These are phyloP conservation scores for Cladosporium sp. DNA, from an alignment of 2,329 filamentous ascomycete genomes.

Conservation along the genomic window DNA sequence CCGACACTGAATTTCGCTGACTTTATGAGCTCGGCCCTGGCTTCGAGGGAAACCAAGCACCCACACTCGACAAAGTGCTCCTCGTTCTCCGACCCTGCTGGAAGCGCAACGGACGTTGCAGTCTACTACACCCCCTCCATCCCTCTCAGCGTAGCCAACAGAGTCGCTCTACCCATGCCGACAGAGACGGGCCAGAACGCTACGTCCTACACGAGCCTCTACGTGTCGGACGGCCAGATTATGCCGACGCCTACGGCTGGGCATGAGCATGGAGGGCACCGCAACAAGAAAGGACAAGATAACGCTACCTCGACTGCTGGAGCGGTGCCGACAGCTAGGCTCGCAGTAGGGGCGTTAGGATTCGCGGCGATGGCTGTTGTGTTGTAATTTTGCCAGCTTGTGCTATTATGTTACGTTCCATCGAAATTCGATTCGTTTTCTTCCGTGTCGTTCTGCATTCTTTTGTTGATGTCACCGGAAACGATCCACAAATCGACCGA, in stretches of 20 bases:
- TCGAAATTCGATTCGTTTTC: no score
- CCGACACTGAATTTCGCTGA: constrained; percentile 20
- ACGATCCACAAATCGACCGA: no score
- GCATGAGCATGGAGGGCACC: not conserved
- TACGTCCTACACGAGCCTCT: constrained; percentile 2
- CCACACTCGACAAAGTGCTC: constrained; percentile 12
- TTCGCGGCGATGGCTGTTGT: not conserved
- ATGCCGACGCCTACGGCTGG: constrained; percentile 11
- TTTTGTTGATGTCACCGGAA: no score
- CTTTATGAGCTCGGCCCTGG: not conserved
- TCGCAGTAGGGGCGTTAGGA: not conserved
- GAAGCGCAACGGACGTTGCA: constrained; percentile 23
- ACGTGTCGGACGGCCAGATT: constrained; percentile 15
- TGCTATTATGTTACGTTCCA: no score
- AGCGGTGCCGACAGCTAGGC: not conserved
- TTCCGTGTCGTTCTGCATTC: no score
- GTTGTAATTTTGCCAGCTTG: no score
- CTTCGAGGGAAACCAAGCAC: not conserved
- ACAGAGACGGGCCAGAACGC: constrained; percentile 15
- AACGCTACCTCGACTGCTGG: not conserved
- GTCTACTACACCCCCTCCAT: constrained; percentile 24
- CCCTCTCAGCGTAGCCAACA: constrained; percentile 15
- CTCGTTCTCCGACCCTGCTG: constrained; percentile 16
- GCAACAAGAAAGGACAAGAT: not conserved
- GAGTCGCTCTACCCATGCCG: constrained; percentile 9